Conservation (phyloP, 2,329 filamentous ascomycete genomes). For the Claviceps paspali region DNA sequence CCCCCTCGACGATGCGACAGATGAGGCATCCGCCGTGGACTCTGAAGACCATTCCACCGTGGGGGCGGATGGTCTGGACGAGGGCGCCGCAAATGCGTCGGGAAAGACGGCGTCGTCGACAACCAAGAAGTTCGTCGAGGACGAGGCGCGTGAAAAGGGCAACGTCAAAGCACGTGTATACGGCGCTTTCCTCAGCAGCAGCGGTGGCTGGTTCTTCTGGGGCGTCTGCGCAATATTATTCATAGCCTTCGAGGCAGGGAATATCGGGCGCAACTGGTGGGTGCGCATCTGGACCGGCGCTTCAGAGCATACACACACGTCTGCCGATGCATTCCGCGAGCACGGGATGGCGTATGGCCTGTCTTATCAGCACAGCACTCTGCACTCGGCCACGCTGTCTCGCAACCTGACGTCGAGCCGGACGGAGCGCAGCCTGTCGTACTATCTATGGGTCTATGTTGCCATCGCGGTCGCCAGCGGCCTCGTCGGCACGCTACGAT, state of each 20-base stretch:
- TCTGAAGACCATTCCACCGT: slow-evolving; percentile 32
- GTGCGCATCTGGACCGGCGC: slow-evolving; percentile 44
- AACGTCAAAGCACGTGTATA: slow-evolving; percentile 56
- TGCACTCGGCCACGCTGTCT: slow-evolving; percentile 22
- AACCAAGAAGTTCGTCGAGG: slow-evolving; percentile 59
- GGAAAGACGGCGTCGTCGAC: slow-evolving; percentile 35
- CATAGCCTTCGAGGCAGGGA: slow-evolving; percentile 35
- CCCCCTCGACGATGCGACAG: slow-evolving; percentile 30
- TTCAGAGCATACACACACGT: neutral
- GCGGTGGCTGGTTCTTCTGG: slow-evolving; percentile 50
- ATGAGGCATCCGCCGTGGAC: slow-evolving; percentile 33
- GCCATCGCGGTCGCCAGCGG: slow-evolving; percentile 41
- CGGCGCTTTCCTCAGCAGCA: slow-evolving; percentile 47
- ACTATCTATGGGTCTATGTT: slow-evolving; percentile 56
- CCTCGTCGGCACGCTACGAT: slow-evolving; percentile 45
- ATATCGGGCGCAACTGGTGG: slow-evolving; percentile 48
- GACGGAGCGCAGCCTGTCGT: slow-evolving; percentile 30
- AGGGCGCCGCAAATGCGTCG: slow-evolving; percentile 20
- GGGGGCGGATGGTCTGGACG: slow-evolving; percentile 24
- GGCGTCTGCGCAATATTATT: slow-evolving; percentile 36
- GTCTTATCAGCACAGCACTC: slow-evolving; percentile 29
- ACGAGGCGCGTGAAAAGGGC: slow-evolving; percentile 57
- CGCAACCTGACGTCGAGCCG: slow-evolving; percentile 7
- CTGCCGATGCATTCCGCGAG: slow-evolving; percentile 9
- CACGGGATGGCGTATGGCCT: slow-evolving; percentile 29